These are phyloP conservation scores for Tuber brumale DNA, from an alignment of 495 filamentous ascomycete species.

Conservation along the genomic window DNA sequence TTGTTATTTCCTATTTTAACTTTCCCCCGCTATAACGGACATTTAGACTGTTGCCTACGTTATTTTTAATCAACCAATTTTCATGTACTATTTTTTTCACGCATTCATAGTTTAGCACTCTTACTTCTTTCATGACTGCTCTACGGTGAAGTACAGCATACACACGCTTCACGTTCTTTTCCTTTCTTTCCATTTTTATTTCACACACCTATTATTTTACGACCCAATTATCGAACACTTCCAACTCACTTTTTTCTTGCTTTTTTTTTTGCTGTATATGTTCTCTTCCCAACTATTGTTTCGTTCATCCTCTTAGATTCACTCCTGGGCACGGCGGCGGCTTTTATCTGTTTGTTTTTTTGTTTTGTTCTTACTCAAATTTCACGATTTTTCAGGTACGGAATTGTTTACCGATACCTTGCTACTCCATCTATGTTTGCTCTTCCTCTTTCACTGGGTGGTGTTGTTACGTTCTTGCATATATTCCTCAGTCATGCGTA, in stretches of 20 bases:
- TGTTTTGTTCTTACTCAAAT: not conserved
- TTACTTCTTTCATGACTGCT: not conserved
- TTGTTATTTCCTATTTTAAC: not conserved
- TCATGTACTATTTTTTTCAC: not conserved
- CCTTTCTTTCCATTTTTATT: not conserved
- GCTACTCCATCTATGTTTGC: not conserved
- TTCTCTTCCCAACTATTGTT: not conserved
- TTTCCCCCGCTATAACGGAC: not conserved
- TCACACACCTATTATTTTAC: not conserved
- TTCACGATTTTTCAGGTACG: not conserved
- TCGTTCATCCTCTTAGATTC: not conserved
- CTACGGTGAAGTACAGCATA: not conserved
- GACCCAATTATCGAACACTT: not conserved
- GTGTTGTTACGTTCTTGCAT: not conserved
- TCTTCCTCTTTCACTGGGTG: not conserved
- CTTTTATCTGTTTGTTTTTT: not conserved
- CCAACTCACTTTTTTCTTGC: not conserved
- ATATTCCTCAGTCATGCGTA: slow-evolving; percentile 1
- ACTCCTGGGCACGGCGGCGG: not conserved
- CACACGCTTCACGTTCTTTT: not conserved
- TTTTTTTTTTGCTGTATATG: not conserved
- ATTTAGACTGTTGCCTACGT: not conserved
- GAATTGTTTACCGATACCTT: not conserved
- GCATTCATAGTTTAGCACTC: not conserved
- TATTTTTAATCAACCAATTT: not conserved